Base-by-base conservation (phyloP, 1,284 basidiomycete species). In the Tausonia pullulans region DNA sequence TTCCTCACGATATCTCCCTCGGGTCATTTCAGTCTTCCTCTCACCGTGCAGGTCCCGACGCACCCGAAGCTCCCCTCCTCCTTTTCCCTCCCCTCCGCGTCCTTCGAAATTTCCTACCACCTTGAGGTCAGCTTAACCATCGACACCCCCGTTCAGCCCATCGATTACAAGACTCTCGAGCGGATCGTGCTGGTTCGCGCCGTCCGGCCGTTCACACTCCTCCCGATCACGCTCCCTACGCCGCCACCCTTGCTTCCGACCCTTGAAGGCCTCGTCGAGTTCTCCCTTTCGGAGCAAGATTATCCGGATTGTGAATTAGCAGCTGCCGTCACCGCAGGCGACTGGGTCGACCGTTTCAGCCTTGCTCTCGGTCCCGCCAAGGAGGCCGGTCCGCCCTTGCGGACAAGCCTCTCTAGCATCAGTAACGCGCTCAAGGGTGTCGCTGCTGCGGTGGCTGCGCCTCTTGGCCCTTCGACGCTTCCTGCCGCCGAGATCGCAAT, bases 1-100 rank as follows among this genome's bases (percentile, higher is more conserved):
- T 27, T 27, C 27, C 27, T 27, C 2, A 27, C 27, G 27, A 27
- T 27, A 27, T 27, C 27, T 27, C 27, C 27, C 27, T 27, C 27
- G 10, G 11, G 45, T n/a, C 45, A 10, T 64, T 43, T n/a, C 63
- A 64, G 63, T 27, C 69, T 75, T 3, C 74, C 73, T 1, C 67
- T 75, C 5, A 72, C 71, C 14, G 73, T 74, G 4, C 72, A 74
- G 65, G 70, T 75, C 9, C 74, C 73, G 1, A 69, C 70, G 9
- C 70, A 71, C 14, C 72, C 73, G 5, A 66, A 71, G 8, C 67
- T 74, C 11, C 73, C 73, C 7, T 72, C 74, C 0, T 67, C 70
- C 0, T 73, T 73, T 64, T 63, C 57, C 8, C 69, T 74, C 41
- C 52, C 58, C 16, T 67, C 63, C 40, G 63, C 70, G 1, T 59